A percentile compares a stretch with the other conserved stretches of the same genome.
Evolutionary conservation across 768 basidiomycete species (phyloP).

Genomic region (Tulasnella sp.): DNA sequence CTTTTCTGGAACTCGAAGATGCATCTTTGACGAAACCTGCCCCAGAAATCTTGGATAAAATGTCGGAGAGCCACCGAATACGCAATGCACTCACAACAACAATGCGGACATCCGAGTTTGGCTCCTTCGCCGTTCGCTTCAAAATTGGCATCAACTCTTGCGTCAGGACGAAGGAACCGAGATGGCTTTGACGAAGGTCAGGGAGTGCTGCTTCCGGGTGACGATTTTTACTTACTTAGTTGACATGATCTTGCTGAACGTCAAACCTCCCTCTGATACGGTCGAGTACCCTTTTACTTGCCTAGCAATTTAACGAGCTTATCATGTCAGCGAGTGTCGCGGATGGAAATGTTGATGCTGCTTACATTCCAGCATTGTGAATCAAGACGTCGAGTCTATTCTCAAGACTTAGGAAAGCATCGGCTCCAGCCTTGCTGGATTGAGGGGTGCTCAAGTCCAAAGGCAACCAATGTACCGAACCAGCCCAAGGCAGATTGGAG

Average conservation of each 20-base stretch:
- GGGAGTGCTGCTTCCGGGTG: no score
- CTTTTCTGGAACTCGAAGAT: not conserved
- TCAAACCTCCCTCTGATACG: not conserved
- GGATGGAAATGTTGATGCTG: no score
- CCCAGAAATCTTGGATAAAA: no score
- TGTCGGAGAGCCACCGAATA: no score
- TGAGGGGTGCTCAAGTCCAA: conserved; percentile 52
- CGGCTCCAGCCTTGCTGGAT: conserved; percentile 44
- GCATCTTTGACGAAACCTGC: conserved; percentile 7
- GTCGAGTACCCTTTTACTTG: not conserved
- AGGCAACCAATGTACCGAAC: conserved; percentile 48
- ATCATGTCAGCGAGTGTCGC: no score
- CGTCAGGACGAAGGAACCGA: conserved; percentile 57
- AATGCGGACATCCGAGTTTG: conserved; percentile 56
- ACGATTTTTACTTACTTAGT: conserved; percentile 24
- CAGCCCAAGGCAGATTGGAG: conserved; percentile 43
- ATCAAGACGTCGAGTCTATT: conserved; percentile 55
- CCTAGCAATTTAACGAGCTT: not conserved
- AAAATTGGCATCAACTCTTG: conserved; percentile 52
- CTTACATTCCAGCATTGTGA: conserved; percentile 56
- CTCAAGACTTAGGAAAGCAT: conserved; percentile 51
- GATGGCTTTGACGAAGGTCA: conserved; percentile 39
- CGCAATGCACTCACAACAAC: conserved; percentile 50
- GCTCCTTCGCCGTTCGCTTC: conserved; percentile 45
- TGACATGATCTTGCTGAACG: conserved; percentile 22